Evolutionary conservation across 257 asterid species (phyloP), one percentile per base, ranked within the genome.

Genomic region (Echites panduratus): DNA sequence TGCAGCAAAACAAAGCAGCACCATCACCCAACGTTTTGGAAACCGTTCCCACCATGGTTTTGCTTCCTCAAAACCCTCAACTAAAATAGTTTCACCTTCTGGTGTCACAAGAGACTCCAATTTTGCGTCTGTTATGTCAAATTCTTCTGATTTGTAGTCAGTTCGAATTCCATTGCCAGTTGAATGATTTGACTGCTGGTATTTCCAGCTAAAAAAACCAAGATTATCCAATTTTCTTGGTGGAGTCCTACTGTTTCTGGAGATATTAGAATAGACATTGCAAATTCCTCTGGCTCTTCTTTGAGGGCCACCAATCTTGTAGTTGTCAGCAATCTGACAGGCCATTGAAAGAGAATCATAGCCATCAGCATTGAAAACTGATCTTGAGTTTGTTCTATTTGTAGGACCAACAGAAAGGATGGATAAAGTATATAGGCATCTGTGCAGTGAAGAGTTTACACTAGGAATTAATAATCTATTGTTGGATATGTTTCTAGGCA

Each of bases 11-110:
- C 99, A 95, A 50, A 95, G 98, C 72, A 92, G 87, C 83, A 95
- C 99, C 76, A 95, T 87, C 88, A 87, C 89, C 90, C 89, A 92
- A 68, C 98, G 92, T 82, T 90, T 92, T 61, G 99, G 98, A 75
- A 95, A 84, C 72, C 86, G 84, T 79, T 89, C 79, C 94, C 88
- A 91, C 93, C 88, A 87, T n/a, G 88, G 81, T 74, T 76, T 85
- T 58, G 85, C 58, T 80, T 77, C 83, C 79, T 73, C 87, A 74
- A 76, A 45, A 72, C 80, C 89, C 65, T 79, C 88, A 10, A 73
- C 73, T 69, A 79, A 76, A 75, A 76, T 80, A 71, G 75, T 90
- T 84, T 89, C 79, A 54, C 86, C 91, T 50, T 90, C 96, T 40
- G 96, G 71, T 32, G 89, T 71, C 72, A 68, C 79, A 47, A 84